A percentile compares a stretch with the other conserved stretches of the same genome.
These are phyloP conservation scores for Neurospora terricola DNA, from an alignment of 495 filamentous ascomycete genomes.

Conservation along the genomic window DNA sequence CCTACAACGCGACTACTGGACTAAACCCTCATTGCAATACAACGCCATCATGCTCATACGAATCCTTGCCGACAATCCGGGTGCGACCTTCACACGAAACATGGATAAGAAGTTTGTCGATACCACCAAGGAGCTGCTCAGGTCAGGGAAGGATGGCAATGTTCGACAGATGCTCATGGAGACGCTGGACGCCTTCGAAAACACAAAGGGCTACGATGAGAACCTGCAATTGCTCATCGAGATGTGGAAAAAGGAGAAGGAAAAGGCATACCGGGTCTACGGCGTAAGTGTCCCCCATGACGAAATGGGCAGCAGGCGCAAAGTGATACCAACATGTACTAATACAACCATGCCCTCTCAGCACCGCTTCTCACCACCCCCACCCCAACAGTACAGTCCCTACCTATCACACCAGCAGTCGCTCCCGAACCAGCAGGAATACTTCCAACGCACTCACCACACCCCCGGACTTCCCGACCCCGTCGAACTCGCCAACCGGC, in stretches of 20 bases:
- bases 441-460: constrained; percentile 33
- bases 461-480: constrained; percentile 54
- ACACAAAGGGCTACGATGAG: constrained; percentile 58
- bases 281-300: constrained; percentile 21
- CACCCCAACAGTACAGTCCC: not conserved
- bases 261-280: constrained; percentile 38
- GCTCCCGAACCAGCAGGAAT: constrained; percentile 21
- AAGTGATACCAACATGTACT: not conserved
- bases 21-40: constrained; percentile 66
- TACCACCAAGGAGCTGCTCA: constrained; percentile 65
- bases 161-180: constrained; percentile 80
- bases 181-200: constrained; percentile 68
- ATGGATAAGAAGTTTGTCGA: constrained; percentile 71
- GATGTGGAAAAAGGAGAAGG: constrained; percentile 89
- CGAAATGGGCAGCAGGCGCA: not conserved
- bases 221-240: constrained; percentile 54
- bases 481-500: constrained; percentile 68
- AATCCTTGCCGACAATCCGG: constrained; percentile 88
- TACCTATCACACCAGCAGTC: not conserved
- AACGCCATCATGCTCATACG: constrained; percentile 94
- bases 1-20: constrained; percentile 54
- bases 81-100: constrained; percentile 76
- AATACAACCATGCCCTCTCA: not conserved
- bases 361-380: not conserved
- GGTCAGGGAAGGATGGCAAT: constrained; percentile 57